Conservation (phyloP, 2,329 filamentous ascomycete species). For the Colletotrichum melonis region DNA sequence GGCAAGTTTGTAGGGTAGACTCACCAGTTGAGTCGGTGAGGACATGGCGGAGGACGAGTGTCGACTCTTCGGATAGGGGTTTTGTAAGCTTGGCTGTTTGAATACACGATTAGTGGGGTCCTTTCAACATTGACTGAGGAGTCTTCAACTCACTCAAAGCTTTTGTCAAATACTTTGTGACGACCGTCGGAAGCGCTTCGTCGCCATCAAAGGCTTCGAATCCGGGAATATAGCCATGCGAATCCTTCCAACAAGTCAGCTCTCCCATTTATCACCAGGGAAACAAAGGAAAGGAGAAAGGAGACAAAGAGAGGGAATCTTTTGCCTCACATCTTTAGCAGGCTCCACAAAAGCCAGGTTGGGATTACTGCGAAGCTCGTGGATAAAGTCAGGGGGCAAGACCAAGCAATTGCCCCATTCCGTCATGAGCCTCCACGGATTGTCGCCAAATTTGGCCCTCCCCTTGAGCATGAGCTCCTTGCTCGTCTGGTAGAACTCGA, state of each 20-base stretch:
- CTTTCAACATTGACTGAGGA: fast-evolving
- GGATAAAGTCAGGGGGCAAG: slow-evolving; percentile 5
- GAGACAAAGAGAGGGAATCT: too few species aligned
- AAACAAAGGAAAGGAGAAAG: too few species aligned
- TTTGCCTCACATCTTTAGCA: background rate
- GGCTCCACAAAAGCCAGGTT: background rate
- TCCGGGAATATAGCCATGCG: slow-evolving; percentile 7
- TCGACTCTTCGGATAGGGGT: slow-evolving; percentile 18
- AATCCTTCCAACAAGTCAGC: background rate
- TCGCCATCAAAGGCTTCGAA: slow-evolving; percentile 9
- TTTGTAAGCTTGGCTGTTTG: slow-evolving; percentile 18
- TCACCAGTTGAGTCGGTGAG: slow-evolving; percentile 2
- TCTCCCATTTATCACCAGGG: fast-evolving
- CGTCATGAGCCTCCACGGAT: background rate
- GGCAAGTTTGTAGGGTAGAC: fast-evolving
- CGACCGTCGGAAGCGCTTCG: background rate
- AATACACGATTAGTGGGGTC: background rate
- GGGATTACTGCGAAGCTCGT: slow-evolving; percentile 18
- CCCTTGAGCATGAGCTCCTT: slow-evolving; percentile 12
- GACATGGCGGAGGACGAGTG: background rate
- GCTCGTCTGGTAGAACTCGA: slow-evolving; percentile 8
- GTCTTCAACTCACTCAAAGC: slow-evolving; percentile 1
- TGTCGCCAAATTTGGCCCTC: slow-evolving; percentile 1
- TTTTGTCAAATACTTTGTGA: slow-evolving; percentile 20
- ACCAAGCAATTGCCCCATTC: slow-evolving; percentile 21